Conservation (phyloP, 164 flowering plant species). For the Akebia trifoliata region DNA sequence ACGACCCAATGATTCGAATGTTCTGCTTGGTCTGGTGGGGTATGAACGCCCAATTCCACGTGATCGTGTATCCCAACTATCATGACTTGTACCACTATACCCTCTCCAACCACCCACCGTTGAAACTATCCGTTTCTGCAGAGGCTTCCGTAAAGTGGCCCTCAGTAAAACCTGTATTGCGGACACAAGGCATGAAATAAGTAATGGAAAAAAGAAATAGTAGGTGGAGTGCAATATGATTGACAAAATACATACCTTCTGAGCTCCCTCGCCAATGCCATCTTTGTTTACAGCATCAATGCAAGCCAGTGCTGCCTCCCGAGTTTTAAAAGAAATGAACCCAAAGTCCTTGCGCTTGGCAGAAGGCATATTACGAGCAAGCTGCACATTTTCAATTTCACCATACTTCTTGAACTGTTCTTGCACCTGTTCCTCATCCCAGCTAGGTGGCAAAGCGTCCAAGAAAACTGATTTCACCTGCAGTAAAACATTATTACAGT, state of each 20-base stretch:
- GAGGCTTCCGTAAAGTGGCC: conserved; percentile 27
- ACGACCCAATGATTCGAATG: conserved; percentile 8
- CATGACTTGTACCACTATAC: conserved; percentile 8
- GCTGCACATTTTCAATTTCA: conserved; percentile 27
- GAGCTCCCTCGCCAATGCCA: conserved; percentile 18
- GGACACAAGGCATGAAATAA: not conserved
- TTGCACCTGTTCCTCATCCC: conserved; percentile 24
- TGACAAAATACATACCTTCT: conserved; percentile 17
- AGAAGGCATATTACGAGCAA: conserved; percentile 32
- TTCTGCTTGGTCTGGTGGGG: conserved; percentile 14
- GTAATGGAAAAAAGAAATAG: not conserved
- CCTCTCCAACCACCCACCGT: conserved; percentile 23
- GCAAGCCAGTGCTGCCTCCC: conserved; percentile 29
- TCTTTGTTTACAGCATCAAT: conserved; percentile 27
- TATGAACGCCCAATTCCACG: conserved; percentile 12
- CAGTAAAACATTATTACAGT: not conserved
- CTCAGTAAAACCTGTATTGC: conserved; percentile 19
- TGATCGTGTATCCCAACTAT: conserved; percentile 7
- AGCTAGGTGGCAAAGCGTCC: conserved; percentile 25
- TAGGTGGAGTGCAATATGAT: not conserved
- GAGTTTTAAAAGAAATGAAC: conserved; percentile 20
- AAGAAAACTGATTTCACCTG: conserved; percentile 32
- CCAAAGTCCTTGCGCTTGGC: conserved; percentile 34
- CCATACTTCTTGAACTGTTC: conserved; percentile 25
- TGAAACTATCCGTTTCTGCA: conserved; percentile 15